These are phyloP conservation scores for Coemansia sp. DNA, from an alignment of 192 early-diverging fungal genomes.

Conservation along the genomic window DNA sequence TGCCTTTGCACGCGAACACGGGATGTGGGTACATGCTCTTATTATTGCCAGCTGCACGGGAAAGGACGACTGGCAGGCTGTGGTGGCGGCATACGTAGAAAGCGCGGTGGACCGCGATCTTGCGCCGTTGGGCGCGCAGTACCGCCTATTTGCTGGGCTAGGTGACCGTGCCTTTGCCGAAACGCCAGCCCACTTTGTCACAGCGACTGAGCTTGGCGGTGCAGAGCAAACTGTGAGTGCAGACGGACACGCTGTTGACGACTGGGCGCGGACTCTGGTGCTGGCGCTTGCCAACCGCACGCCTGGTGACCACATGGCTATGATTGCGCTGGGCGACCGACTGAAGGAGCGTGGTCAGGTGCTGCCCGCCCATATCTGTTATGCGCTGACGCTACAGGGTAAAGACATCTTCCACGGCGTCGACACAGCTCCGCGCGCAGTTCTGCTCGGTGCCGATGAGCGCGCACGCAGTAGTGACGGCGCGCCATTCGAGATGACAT, in stretches of 20 bases:
- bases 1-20: constrained; percentile 45
- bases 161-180: constrained; percentile 50
- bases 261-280: constrained; percentile 75
- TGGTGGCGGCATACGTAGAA: constrained; percentile 69
- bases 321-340: constrained; percentile 78
- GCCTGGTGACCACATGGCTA: constrained; percentile 65
- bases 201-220: constrained; percentile 27
- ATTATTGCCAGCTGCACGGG: constrained; percentile 86
- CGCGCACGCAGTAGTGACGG: constrained; percentile 10
- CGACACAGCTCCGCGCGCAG: constrained; percentile 60
- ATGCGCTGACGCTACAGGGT: constrained; percentile 62
- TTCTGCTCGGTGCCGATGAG: constrained; percentile 68
- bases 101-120: constrained; percentile 48
- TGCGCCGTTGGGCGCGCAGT: constrained; percentile 61
- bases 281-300: constrained; percentile 87
- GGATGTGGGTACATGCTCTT: constrained; percentile 87
- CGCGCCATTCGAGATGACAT: constrained; percentile 19
- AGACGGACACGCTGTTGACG: constrained; percentile 20
- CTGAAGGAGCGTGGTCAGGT: constrained; percentile 58
- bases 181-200: constrained; percentile 23
- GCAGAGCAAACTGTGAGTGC: not conserved
- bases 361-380: constrained; percentile 80
- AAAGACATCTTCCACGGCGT: constrained; percentile 61
- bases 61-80: constrained; percentile 78
- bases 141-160: constrained; percentile 67